phyloP scores from a whole-genome alignment of 2,329 filamentous ascomycete genomes.

The Pseudogymnoascus sp. region DNA sequence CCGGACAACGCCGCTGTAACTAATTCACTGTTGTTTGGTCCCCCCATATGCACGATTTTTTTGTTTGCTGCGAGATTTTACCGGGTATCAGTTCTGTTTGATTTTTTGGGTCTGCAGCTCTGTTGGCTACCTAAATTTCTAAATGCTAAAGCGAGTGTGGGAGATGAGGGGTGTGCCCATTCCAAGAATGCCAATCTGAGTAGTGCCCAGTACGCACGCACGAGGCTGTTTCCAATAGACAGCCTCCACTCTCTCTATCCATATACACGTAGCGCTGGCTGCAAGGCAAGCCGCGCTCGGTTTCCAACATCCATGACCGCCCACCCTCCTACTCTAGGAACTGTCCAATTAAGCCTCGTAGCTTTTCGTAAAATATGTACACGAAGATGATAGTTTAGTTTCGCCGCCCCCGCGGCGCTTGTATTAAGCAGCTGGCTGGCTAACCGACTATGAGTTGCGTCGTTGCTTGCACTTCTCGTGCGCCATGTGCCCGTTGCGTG shows the following conservation, averaged over 20 bases:
- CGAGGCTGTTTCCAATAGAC: neutral
- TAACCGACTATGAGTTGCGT: slow-evolving; percentile 36
- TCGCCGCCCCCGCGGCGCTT: neutral
- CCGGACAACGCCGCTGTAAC: neutral
- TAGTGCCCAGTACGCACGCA: slow-evolving; percentile 1
- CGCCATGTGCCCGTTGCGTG: slow-evolving; percentile 76
- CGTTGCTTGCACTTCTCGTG: slow-evolving; percentile 90
- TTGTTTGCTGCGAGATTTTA: neutral
- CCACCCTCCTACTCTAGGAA: neutral
- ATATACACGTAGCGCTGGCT: neutral
- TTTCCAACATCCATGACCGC: slow-evolving; percentile 1
- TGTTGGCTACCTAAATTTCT: slow-evolving; percentile 2
- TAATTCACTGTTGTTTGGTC: neutral
- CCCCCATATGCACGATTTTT: neutral
- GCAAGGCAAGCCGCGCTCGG: neutral
- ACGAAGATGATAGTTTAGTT: neutral
- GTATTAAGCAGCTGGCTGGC: neutral
- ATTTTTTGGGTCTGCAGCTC: neutral
- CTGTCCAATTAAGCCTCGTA: neutral
- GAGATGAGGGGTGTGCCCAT: slow-evolving; percentile 3
- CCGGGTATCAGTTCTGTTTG: slow-evolving; percentile 1
- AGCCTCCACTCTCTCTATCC: neutral
- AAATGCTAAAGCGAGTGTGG: slow-evolving; percentile 9
- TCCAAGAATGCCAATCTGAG: slow-evolving; percentile 3
- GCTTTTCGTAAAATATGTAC: slow-evolving; percentile 1